phyloP scores from a whole-genome alignment of 345 rosid genomes.

The Corchorus olitorius region DNA sequence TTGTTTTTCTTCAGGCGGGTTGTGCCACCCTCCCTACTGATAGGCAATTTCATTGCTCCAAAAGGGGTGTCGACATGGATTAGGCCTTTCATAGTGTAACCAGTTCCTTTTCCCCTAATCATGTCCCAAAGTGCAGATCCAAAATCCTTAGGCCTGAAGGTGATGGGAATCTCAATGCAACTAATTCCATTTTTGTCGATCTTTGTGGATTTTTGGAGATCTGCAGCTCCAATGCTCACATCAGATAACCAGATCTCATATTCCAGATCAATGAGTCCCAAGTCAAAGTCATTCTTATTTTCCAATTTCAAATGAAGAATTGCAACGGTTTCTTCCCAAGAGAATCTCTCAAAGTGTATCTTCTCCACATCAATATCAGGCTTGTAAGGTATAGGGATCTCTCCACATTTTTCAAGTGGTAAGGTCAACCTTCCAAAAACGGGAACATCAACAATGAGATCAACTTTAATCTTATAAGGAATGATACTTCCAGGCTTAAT shows the following conservation, averaged over 20 bases:
- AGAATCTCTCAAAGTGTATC: slow-evolving; percentile 75
- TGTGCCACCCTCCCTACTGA: slow-evolving; percentile 87
- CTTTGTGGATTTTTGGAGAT: slow-evolving; percentile 59
- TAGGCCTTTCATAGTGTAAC: slow-evolving; percentile 84
- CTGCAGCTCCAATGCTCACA: slow-evolving; percentile 76
- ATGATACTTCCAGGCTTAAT: slow-evolving; percentile 87
- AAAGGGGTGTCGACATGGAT: slow-evolving; percentile 87
- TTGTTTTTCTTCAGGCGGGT: slow-evolving; percentile 86
- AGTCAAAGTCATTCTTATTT: slow-evolving; percentile 86
- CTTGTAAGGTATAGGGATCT: slow-evolving; percentile 94
- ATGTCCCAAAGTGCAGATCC: slow-evolving; percentile 99
- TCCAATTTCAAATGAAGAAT: slow-evolving; percentile 80
- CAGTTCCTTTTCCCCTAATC: slow-evolving; percentile 95
- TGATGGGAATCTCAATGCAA: slow-evolving; percentile 67
- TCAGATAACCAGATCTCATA: slow-evolving; percentile 84
- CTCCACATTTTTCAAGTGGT: slow-evolving; percentile 92
- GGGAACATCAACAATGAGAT: slow-evolving; percentile 85
- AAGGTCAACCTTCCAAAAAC: slow-evolving; percentile 83
- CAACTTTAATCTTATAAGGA: slow-evolving; percentile 86
- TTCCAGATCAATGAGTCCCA: slow-evolving; percentile 78
- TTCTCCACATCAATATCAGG: slow-evolving; percentile 87
- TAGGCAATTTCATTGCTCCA: slow-evolving; percentile 94
- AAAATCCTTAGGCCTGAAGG: slow-evolving; percentile 92
- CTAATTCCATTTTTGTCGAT: slow-evolving; percentile 72
- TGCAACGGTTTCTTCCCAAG: slow-evolving; percentile 87